Percentiles rank a stretch among this genome's conserved stretches.
phyloP scores from a whole-genome alignment of 139 green algal genomes.

The Haematococcus lacustris region DNA sequence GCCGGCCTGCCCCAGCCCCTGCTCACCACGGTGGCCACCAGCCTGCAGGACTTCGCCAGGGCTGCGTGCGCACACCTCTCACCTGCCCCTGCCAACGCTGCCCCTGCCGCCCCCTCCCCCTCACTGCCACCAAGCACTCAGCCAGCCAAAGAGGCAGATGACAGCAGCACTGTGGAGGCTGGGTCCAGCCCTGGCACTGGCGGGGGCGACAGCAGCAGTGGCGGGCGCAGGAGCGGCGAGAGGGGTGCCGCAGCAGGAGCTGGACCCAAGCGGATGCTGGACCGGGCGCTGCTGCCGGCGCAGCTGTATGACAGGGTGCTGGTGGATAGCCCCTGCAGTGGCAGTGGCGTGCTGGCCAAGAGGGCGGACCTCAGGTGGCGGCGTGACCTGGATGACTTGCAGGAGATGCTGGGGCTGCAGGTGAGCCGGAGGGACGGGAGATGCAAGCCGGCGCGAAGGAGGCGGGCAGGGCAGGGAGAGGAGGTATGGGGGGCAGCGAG shows the following conservation, averaged over 20 bases:
- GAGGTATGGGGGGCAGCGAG: too few relatives aligned
- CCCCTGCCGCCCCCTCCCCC: not conserved
- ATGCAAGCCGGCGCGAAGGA: too few relatives aligned
- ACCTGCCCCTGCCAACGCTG: not conserved
- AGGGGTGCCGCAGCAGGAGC: not conserved
- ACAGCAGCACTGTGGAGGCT: not conserved
- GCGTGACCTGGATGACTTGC: conserved; percentile 47
- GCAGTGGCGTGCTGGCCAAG: conserved; percentile 80
- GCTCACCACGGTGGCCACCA: conserved; percentile 11
- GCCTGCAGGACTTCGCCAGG: conserved; percentile 26
- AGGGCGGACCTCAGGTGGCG: conserved; percentile 84
- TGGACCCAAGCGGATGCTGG: not conserved
- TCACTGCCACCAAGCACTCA: not conserved
- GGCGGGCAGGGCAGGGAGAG: too few relatives aligned
- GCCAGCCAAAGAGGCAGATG: not conserved
- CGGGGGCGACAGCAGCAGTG: not conserved
- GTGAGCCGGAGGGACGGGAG: too few relatives aligned
- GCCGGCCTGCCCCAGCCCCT: conserved; percentile 17
- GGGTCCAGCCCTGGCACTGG: not conserved
- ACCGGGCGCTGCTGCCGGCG: not conserved
- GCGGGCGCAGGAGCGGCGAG: not conserved
- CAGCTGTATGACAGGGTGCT: conserved; percentile 73
- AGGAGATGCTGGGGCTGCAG: conserved; percentile 36
- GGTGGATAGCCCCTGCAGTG: conserved; percentile 81
- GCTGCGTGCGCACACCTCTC: not conserved